Conservation (phyloP, 2,329 filamentous ascomycete species). For the Tympanopsis confertula region DNA sequence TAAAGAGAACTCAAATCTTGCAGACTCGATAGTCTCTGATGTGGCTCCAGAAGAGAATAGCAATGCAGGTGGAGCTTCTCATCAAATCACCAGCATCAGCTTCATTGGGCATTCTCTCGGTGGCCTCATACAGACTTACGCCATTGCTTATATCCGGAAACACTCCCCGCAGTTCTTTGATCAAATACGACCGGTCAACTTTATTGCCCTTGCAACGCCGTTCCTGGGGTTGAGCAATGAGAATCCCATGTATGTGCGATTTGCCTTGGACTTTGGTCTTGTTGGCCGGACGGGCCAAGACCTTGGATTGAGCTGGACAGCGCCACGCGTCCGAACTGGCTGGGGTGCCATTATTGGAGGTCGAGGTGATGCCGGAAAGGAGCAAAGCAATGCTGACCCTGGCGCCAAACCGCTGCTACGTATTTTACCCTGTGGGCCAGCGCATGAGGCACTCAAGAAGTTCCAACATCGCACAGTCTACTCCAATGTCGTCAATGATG, state of each 20-base stretch:
- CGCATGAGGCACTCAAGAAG: slow-evolving; percentile 73
- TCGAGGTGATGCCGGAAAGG: slow-evolving; percentile 54
- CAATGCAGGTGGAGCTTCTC: slow-evolving; percentile 41
- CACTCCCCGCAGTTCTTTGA: slow-evolving; percentile 87
- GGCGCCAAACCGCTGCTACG: slow-evolving; percentile 80
- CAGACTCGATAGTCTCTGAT: slow-evolving; percentile 30
- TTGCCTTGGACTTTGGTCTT: slow-evolving; percentile 88
- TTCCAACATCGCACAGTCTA: slow-evolving; percentile 88
- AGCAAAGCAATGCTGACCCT: slow-evolving; percentile 15
- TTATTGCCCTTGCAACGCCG: slow-evolving; percentile 76
- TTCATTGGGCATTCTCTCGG: slow-evolving; percentile 89
- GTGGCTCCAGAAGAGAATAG: slow-evolving; percentile 31
- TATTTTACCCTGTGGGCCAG: slow-evolving; percentile 82
- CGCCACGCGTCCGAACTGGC: slow-evolving; percentile 72
- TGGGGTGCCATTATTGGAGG: slow-evolving; percentile 83
- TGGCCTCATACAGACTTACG: slow-evolving; percentile 83
- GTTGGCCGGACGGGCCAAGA: slow-evolving; percentile 95
- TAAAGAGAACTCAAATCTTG: slow-evolving; percentile 16
- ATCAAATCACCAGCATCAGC: slow-evolving; percentile 86
- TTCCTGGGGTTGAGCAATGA: slow-evolving; percentile 91
- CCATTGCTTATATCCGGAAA: slow-evolving; percentile 91
- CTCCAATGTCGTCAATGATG: slow-evolving; percentile 95
- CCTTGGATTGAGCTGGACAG: slow-evolving; percentile 84
- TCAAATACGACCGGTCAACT: slow-evolving; percentile 76
- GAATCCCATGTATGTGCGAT: slow-evolving; percentile 93